Evolutionary conservation across 2,329 filamentous ascomycete species (phyloP).

Genomic region (Colletotrichum sp.): DNA sequence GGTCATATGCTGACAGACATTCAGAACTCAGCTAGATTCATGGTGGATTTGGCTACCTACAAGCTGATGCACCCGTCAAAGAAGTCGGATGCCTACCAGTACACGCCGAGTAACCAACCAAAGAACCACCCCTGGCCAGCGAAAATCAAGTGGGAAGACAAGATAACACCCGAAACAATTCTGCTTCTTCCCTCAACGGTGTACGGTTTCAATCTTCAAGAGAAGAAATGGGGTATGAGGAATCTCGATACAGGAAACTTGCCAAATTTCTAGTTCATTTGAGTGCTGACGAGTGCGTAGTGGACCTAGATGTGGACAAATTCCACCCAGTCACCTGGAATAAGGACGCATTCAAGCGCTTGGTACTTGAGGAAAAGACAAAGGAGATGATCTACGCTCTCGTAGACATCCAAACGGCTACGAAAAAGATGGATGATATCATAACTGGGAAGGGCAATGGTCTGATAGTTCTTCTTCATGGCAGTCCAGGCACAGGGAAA

Average conservation of each 20-base stretch:
- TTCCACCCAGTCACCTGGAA: accelerated
- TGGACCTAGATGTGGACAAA: not conserved
- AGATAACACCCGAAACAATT: accelerated
- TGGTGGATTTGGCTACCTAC: not conserved
- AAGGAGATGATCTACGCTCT: not conserved
- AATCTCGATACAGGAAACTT: no score
- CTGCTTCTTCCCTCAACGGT: not conserved
- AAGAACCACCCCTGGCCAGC: accelerated
- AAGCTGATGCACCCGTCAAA: not conserved
- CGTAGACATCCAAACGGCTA: not conserved
- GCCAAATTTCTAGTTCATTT: no score
- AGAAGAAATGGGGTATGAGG: not conserved
- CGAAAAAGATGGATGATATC: not conserved
- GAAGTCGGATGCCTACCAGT: not conserved
- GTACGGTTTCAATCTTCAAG: not conserved
- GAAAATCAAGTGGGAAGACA: accelerated
- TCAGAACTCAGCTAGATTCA: not conserved
- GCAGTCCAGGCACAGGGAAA: not conserved
- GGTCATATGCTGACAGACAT: no score
- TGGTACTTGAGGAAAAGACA: not conserved
- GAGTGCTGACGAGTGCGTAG: accelerated
- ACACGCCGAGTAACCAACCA: no score
- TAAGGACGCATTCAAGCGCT: accelerated
- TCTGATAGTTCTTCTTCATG: not conserved
- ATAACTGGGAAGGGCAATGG: not conserved